Evolutionary conservation across 805 yeast genomes (phyloP).

Genomic region (Lachancea dasiensis): DNA sequence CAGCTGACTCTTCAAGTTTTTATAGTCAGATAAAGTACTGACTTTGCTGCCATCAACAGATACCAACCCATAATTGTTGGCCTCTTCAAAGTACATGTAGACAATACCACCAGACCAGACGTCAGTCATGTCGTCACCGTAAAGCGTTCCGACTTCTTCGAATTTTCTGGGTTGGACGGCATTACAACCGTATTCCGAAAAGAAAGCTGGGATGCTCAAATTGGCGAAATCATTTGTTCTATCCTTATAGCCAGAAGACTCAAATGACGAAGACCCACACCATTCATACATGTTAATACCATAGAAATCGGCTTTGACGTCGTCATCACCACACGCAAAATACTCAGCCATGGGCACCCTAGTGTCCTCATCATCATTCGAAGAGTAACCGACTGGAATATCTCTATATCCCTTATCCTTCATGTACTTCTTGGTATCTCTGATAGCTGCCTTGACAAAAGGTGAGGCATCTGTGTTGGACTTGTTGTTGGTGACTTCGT

Average conservation of each 20-base stretch:
- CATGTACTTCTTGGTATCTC: slow-evolving; percentile 65
- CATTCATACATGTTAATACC: slow-evolving; percentile 80
- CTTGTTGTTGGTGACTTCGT: slow-evolving; percentile 60
- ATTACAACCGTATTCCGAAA: slow-evolving; percentile 74
- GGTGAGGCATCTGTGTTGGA: slow-evolving; percentile 64
- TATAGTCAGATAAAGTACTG: slow-evolving; percentile 51
- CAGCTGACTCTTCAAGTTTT: slow-evolving; percentile 51
- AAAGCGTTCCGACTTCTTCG: slow-evolving; percentile 56
- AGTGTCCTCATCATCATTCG: slow-evolving; percentile 59
- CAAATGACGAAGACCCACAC: slow-evolving; percentile 58
- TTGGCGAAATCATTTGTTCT: slow-evolving; percentile 54
- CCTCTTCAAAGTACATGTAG: slow-evolving; percentile 69
- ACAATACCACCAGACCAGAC: slow-evolving; percentile 82
- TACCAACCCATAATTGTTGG: slow-evolving; percentile 63
- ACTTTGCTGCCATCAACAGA: slow-evolving; percentile 39
- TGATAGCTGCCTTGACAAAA: slow-evolving; percentile 67
- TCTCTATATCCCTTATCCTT: slow-evolving; percentile 48
- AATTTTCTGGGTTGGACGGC: slow-evolving; percentile 55
- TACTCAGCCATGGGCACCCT: slow-evolving; percentile 59
- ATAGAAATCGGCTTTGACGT: slow-evolving; percentile 60
- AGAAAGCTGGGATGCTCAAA: slow-evolving; percentile 60
- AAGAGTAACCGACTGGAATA: slow-evolving; percentile 70
- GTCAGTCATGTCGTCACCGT: slow-evolving; percentile 57
- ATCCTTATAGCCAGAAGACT: slow-evolving; percentile 50
- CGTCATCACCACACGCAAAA: slow-evolving; percentile 59